Base-by-base conservation (phyloP, 495 filamentous ascomycete species). In the Daldinia vernicosa region DNA sequence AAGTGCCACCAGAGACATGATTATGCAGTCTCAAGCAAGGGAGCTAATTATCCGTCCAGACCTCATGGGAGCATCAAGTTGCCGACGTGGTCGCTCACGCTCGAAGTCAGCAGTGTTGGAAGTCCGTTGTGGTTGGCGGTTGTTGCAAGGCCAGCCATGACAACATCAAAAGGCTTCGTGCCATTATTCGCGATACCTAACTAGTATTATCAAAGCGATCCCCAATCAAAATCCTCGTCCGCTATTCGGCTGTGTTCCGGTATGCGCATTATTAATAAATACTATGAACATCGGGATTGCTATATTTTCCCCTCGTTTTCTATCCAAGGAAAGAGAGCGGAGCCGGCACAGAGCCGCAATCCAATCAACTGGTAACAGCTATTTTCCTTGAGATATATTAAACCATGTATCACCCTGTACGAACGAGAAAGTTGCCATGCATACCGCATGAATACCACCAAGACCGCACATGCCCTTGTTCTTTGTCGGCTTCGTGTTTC, bases 61-160 rank as follows among this genome's bases (percentile, higher is more conserved):
- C 60, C 3, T 67, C 84, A 4, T 90, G 88, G 88, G 86, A 89
- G 56, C 74, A 76, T 1, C 80, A 77, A 55, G 71, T 95, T 7
- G 82, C 84, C 45, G 75, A 83, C 37, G 83, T 93, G 8, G 78
- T 91, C 7, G 72, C 80, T 9, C 83, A 86, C n/a, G 78, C 84
- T 7, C 82, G 86, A 72, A 84, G 83, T 6, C 78, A 92, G 15
- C 88, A 88, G 28, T 74, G 70, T 7, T 90, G 88, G 83, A 75
- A 71, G 8, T 72, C 76, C 6, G 82, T 89, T 43, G 63, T 89
- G 14, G 85, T 90, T 5, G 88, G 88, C 15, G 88, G 88, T 1
- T 90, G 88, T 74, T 90, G 88, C 75, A 90, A 88, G 73, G 80
- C 86, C 9, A 83, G 76, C 8, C 80, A 82, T 37, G 56, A 71